Base-by-base conservation (phyloP, 805 yeast genomes). In the Schwanniomyces vanrijiae region DNA sequence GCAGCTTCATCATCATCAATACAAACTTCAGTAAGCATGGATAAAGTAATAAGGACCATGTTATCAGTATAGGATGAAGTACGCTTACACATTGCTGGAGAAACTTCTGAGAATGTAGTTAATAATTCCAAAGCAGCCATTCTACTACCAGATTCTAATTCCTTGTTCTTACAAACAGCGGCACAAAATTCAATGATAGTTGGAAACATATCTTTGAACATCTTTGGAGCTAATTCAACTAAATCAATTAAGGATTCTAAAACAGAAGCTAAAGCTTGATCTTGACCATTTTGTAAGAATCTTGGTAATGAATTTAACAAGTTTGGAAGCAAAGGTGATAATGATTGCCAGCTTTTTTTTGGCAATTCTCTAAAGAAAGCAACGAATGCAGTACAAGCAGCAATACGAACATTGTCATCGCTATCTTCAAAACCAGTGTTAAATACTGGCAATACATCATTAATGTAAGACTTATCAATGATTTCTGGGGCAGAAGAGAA, bases 11-110 rank as follows among this genome's bases (percentile, higher is more conserved):
- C 97, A 55, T 88, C 94, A 60, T 87, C 95, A 31, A 79, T 71
- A 49, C 96, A 91, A 46, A 94, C 92, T 64, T 92, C 98, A 10
- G 97, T 90, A 81, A 92, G 84, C 85, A 94, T 78, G 35, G 84
- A 75, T 51, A 94, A 75, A 25, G 92, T 86, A 50, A 82, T 80
- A 44, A 86, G 69, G 28, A 94, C 88, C 64, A 92, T 76, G 13
- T 84, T 73, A 42, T 81, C 77, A 0, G 92, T 82, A 66, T 90
- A 94, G 6, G 79, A 69, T 5, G 85, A 77, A 55, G 88, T 88
- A 26, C 82, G 69, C 62, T 88, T 88, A 73, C 98, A 92, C 99
- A 94, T 94, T 43, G 83, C 84, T 33, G 99, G 98, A 8, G 97
- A 87, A 21, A 88, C 86, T 64, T 94, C 99, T 49, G 94, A 82